Conservation (phyloP, 345 rosid species). For the Diplotaxis tenuifolia region DNA sequence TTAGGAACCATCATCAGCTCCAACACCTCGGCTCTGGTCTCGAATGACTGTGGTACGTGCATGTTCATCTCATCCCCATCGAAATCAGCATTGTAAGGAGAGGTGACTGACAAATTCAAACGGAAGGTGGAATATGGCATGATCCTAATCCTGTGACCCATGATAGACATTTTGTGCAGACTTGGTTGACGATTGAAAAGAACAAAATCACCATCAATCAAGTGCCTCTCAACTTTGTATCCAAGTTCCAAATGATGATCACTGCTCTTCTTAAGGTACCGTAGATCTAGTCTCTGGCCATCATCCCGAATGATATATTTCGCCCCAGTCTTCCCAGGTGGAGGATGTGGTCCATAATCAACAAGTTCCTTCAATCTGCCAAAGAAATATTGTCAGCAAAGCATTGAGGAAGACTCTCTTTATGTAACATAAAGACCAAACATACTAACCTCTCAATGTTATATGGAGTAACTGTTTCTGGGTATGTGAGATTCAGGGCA, state of each 20-base stretch:
- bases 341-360: constrained; percentile 97
- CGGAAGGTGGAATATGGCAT: constrained; percentile 99
- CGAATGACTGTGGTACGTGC: constrained; percentile 97
- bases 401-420: not conserved
- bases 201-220: constrained; percentile 88
- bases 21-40: constrained; percentile 94
- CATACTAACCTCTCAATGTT: constrained; percentile 75
- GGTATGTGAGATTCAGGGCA: constrained; percentile 91
- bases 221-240: constrained; percentile 93
- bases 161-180: constrained; percentile 97
- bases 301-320: constrained; percentile 96
- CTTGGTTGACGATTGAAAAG: constrained; percentile 98
- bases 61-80: constrained; percentile 99
- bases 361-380: constrained; percentile 90
- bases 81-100: constrained; percentile 99
- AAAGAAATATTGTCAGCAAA: constrained; percentile 12
- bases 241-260: constrained; percentile 99
- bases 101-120: constrained; percentile 85
- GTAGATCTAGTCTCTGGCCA: constrained; percentile 97
- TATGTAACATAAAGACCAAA: not conserved
- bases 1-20: constrained; percentile 99
- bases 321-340: constrained; percentile 98
- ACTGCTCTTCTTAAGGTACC: constrained; percentile 95
- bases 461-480: constrained; percentile 94
- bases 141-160: constrained; percentile 95